A percentile compares a stretch with the other conserved stretches of the same genome.
These are phyloP conservation scores for Eutrema heterophyllum DNA, from an alignment of 345 rosid genomes.

Conservation along the genomic window DNA sequence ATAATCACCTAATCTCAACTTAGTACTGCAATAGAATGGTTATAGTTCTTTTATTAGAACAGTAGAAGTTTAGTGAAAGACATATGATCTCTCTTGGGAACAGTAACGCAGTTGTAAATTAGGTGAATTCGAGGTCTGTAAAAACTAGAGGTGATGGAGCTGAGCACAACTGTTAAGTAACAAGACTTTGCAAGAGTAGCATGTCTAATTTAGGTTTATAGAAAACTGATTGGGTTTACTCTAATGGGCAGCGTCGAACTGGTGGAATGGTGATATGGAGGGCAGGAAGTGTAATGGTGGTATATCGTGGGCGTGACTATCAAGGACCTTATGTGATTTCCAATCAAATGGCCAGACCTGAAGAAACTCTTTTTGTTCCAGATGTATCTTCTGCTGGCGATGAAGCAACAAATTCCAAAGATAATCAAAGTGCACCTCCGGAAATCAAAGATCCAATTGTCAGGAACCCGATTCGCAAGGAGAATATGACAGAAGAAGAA, in stretches of 20 bases:
- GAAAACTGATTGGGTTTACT: constrained; percentile 26
- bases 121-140: background rate
- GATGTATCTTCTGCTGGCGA: constrained; percentile 55
- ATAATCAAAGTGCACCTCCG: constrained; percentile 22
- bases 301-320: constrained; percentile 74
- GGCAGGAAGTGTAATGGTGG: constrained; percentile 98
- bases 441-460: constrained; percentile 40
- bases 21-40: constrained; percentile 2
- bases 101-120: background rate
- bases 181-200: constrained; percentile 8
- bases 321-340: constrained; percentile 59
- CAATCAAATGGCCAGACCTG: constrained; percentile 34
- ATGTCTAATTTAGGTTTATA: constrained; percentile 20
- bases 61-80: background rate
- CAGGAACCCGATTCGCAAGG: constrained; percentile 27
- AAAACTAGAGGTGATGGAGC: background rate
- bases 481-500: constrained; percentile 76
- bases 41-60: background rate
- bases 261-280: constrained; percentile 94
- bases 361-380: constrained; percentile 61
- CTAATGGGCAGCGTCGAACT: constrained; percentile 84
- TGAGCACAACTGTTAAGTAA: background rate
- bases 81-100: background rate
- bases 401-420: constrained; percentile 23
- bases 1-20: background rate